These are phyloP conservation scores for Verbascum thapsus DNA, from an alignment of 257 asterid species.

Conservation along the genomic window DNA sequence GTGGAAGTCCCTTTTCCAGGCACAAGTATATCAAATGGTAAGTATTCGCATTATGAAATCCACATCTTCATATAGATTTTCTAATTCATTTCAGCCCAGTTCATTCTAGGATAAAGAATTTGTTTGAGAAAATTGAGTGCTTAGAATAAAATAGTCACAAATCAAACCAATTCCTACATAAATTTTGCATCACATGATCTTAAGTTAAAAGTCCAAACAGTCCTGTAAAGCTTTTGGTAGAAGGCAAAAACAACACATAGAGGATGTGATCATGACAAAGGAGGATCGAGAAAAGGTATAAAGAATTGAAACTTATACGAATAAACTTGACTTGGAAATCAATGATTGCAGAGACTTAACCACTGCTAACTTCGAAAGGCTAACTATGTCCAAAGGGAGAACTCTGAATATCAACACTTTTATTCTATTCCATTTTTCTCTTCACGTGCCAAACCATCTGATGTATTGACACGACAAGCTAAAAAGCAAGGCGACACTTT, in stretches of 20 bases:
- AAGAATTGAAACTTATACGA: background rate
- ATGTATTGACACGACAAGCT: background rate
- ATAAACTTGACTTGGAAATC: conserved; percentile 5
- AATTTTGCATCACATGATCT: background rate
- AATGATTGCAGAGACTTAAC: background rate
- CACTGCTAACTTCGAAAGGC: conserved; percentile 3
- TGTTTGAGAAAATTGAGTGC: conserved; percentile 1
- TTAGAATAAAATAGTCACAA: background rate
- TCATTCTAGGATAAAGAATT: background rate
- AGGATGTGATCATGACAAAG: background rate
- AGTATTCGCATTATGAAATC: background rate
- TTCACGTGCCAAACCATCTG: background rate
- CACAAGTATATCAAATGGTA: no score
- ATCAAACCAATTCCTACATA: background rate
- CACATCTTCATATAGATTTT: background rate
- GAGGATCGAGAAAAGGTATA: background rate
- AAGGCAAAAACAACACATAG: background rate
- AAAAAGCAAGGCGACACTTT: background rate
- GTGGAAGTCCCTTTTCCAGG: background rate
- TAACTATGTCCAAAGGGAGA: background rate
- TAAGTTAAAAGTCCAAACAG: conserved; percentile 7
- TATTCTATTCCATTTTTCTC: background rate
- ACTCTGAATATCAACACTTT: background rate
- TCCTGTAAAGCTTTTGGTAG: background rate
- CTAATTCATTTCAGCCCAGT: conserved; percentile 5